phyloP scores from a whole-genome alignment of 805 yeast species.

The Kluyveromyces lactis region DNA sequence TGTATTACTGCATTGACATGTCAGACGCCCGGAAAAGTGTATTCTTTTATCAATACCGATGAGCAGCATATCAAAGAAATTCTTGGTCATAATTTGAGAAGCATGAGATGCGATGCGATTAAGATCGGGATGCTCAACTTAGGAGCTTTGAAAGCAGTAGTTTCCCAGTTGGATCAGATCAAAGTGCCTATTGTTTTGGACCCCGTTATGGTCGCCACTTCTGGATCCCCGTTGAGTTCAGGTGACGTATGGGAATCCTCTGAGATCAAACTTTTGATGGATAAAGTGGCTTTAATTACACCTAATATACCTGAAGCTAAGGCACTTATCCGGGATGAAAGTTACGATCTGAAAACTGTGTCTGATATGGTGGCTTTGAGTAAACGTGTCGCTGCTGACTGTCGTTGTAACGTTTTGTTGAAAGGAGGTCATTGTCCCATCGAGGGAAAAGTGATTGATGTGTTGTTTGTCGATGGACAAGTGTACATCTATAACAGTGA shows the following conservation, averaged over 20 bases:
- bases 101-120: conserved; percentile 54
- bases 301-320: conserved; percentile 71
- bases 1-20: conserved; percentile 75
- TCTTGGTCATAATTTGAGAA: conserved; percentile 48
- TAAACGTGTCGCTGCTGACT: conserved; percentile 28
- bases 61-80: conserved; percentile 38
- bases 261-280: conserved; percentile 38
- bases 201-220: conserved; percentile 79
- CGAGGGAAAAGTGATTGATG: conserved; percentile 40
- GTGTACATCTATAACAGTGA: conserved; percentile 40
- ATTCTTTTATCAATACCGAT: conserved; percentile 35
- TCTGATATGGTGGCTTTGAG: conserved; percentile 37
- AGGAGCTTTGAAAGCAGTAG: conserved; percentile 36
- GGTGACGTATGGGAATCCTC: conserved; percentile 22
- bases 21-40: conserved; percentile 50
- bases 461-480: conserved; percentile 36
- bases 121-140: conserved; percentile 73
- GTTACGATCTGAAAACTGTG: conserved; percentile 25
- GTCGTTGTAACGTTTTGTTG: conserved; percentile 50
- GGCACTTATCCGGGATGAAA: conserved; percentile 23
- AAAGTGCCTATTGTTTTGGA: conserved; percentile 50
- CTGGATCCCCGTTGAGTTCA: conserved; percentile 55
- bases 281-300: conserved; percentile 54
- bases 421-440: conserved; percentile 77
- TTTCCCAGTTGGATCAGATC: conserved; percentile 29